phyloP scores from a whole-genome alignment of 495 filamentous ascomycete genomes.

The Recurvomyces mirabilis region DNA sequence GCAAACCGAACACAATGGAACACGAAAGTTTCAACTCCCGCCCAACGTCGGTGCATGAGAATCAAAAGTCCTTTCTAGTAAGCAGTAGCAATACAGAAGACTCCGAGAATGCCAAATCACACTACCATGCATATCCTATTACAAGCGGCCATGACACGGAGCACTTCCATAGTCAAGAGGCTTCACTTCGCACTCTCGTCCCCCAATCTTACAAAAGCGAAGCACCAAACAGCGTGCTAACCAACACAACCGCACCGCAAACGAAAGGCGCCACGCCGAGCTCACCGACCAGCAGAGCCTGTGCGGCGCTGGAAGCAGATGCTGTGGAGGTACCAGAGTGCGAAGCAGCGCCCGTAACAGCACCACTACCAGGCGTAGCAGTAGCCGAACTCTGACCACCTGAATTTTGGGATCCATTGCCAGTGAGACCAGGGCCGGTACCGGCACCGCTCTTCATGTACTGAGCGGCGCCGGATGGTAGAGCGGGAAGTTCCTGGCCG shows the following conservation, averaged over 20 bases:
- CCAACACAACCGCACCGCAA: constrained; percentile 24
- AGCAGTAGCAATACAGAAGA: no score
- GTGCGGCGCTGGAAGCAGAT: constrained; percentile 9
- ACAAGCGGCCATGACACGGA: constrained; percentile 2
- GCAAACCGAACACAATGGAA: no score
- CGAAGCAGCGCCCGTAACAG: constrained; percentile 35
- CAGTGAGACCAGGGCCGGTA: constrained; percentile 56
- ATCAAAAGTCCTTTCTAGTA: no score
- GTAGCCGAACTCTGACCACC: constrained; percentile 50
- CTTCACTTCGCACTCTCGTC: not conserved
- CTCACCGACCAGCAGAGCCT: constrained; percentile 10
- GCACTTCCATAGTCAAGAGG: constrained; percentile 8
- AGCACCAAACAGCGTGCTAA: constrained; percentile 54
- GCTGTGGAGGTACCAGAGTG: constrained; percentile 16
- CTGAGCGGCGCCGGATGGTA: constrained; percentile 56
- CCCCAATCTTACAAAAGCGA: constrained; percentile 39
- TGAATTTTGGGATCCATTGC: constrained; percentile 60
- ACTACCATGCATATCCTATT: not conserved
- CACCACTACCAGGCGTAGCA: constrained; percentile 52
- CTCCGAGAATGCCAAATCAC: no score
- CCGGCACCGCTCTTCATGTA: constrained; percentile 68
- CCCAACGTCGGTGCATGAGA: no score
- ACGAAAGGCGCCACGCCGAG: constrained; percentile 23
- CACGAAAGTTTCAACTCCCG: no score
- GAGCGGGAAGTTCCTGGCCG: constrained; percentile 56